Evolutionary conservation across 805 yeast species (phyloP), one percentile per base, ranked within the genome.

Genomic region (Metschnikowia cubensis): DNA sequence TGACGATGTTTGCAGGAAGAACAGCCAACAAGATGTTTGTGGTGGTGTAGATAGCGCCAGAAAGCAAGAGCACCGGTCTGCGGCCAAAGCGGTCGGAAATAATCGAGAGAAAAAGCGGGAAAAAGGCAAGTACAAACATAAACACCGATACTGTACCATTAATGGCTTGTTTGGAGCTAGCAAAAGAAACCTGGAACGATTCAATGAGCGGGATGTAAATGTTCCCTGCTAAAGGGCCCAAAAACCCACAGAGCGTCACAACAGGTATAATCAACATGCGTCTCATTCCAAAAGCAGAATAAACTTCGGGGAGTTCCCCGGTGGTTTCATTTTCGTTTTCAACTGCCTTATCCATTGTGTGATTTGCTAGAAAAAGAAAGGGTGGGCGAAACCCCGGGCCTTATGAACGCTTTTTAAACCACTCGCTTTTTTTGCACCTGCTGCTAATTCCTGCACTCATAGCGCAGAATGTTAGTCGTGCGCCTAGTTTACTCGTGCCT

Each of bases 151-250:
- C 82, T 0, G 85, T 79, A 2, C 81, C 81, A 61, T 80, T 78
- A 35, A 80, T 76, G 0, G 71, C 60, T 0, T 80, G 66, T 2
- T 70, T 61, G 2, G 77, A 71, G 1, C 70, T 71, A 8, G 66
- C 36, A 50, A 77, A 79, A 0, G 67, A 73, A 2, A 61, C 56
- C 53, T 74, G 70, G 21, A 79, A 58, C 6, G 71, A 62, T 2
- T 82, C 83, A 6, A 80, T 54, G 2, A 82, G 68, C 4, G 85
- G 84, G 33, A 81, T 76, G 56, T 80, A 81, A 21, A 81, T 78
- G 52, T 80, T 81, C 2, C 84, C 84, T 8, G 82, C 69, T 44
- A 79, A 64, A 0, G 85, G 85, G 0, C 85, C 85, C 47, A 80
- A 55, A 51, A 78, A 77, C 1, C 83, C 84, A 22, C 80, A 75